Base-by-base conservation (phyloP, 208 protist genomes). In the Trypanosomatidae sp. region DNA sequence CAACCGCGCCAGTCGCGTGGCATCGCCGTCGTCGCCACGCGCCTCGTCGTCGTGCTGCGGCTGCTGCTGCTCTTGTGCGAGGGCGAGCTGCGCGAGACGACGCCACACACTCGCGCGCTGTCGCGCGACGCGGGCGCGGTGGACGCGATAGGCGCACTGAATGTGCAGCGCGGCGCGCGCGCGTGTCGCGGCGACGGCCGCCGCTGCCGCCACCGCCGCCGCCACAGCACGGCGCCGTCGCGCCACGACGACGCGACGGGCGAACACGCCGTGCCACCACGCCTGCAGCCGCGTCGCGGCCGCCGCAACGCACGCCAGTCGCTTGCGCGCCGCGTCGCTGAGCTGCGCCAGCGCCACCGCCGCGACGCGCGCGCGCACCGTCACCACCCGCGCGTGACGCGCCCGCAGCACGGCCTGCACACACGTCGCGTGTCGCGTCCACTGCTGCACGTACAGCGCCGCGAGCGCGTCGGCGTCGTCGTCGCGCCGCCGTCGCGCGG, bases 261-360 rank as follows among this genome's bases (percentile, higher is more conserved):
- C 90, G 68, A 94, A 94, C n/a, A 94, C 88, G 61, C 24, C 63
- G 55, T 37, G 91, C 85, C 19, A 94, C 45, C 23, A 73, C 62
- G 23, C 66, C 54, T n/a, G 85, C 63, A 43, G 88, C 62, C 5
- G 62, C 19, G 19, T 16, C 64, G 6, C 65, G 69, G 26, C 56
- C 57, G n/a, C 51, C 38, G 22, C 59, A 66, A 16, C 84, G 64
- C 27, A 73, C 42, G 38, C 82, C 61, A 15, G 59, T 69, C n/a
- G 22, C 58, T 5, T 10, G 6, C 35, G 6, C 11, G 4, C 23
- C 11, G 3, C 1, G 35, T 16, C 4, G 35, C 3, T 41, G 4
- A 16, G 19, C 35, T 20, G 35, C 5, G 35, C 6, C 35, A 2
- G 1, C 35, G n/a, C 10, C n/a, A n/a, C n/a, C n/a, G n/a, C n/a